Percentiles rank a stretch among this genome's conserved stretches.
Evolutionary conservation across 108 stramenopile species (phyloP).

Genomic region (Fragilaria crotonensis): DNA sequence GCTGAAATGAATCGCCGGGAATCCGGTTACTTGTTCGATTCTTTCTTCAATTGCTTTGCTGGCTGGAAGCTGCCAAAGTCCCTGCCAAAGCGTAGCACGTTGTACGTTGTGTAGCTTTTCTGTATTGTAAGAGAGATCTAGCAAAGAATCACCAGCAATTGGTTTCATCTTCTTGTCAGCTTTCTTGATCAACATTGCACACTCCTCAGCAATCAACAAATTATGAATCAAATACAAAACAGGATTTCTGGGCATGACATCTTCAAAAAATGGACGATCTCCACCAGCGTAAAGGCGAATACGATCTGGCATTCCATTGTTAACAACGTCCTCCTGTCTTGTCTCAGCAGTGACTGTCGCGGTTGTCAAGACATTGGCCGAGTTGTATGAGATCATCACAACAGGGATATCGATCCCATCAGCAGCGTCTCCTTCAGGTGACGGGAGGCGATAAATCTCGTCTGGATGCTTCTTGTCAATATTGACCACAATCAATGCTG

Average conservation of each 20-base stretch:
- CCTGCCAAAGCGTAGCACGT: constrained; percentile 74
- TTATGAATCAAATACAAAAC: constrained; percentile 86
- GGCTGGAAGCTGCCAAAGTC: constrained; percentile 42
- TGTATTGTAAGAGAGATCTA: constrained; percentile 38
- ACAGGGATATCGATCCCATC: constrained; percentile 82
- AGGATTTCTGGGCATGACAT: constrained; percentile 52
- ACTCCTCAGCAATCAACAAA: constrained; percentile 61
- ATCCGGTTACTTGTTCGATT: constrained; percentile 85
- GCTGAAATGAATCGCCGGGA: constrained; percentile 61
- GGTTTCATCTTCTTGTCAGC: constrained; percentile 43
- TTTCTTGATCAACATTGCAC: constrained; percentile 39
- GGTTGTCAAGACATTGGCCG: constrained; percentile 77
- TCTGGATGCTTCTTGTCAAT: constrained; percentile 71
- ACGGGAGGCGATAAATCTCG: constrained; percentile 64
- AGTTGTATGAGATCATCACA: constrained; percentile 79
- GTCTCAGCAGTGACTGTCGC: constrained; percentile 54
- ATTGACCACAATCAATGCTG: constrained; percentile 79
- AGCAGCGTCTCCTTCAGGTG: constrained; percentile 31
- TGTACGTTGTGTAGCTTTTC: constrained; percentile 39
- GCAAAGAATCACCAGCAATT: constrained; percentile 31
- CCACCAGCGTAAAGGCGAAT: constrained; percentile 83
- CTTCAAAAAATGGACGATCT: constrained; percentile 89
- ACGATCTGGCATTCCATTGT: constrained; percentile 39
- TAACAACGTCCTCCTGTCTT: constrained; percentile 38
- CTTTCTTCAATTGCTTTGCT: constrained; percentile 75